Conservation (phyloP, 805 yeast species). For the Lachancea dasiensis region DNA sequence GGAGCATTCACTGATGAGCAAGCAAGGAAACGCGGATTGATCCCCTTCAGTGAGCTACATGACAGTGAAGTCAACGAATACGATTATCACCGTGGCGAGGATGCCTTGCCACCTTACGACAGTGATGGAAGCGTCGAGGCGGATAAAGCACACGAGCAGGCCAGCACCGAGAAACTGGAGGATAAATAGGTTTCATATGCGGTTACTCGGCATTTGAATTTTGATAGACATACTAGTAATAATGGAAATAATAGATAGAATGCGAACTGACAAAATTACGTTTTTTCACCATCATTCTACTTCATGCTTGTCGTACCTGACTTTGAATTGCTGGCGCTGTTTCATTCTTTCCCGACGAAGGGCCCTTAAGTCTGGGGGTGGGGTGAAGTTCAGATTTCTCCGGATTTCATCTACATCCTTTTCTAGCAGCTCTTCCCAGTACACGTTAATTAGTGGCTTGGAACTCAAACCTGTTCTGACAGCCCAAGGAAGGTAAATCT, state of each 20-base stretch:
- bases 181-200: no score
- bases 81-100: no score
- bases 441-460: slow-evolving; percentile 76
- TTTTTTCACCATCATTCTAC: neutral
- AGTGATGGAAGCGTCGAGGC: no score
- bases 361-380: slow-evolving; percentile 73
- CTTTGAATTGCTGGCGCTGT: slow-evolving; percentile 21
- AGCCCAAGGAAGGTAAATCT: slow-evolving; percentile 86
- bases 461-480: slow-evolving; percentile 62
- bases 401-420: slow-evolving; percentile 70
- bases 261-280: neutral
- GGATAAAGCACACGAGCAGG: no score
- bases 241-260: no score
- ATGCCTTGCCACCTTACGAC: no score
- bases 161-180: neutral
- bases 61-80: slow-evolving; percentile 19
- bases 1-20: slow-evolving; percentile 30
- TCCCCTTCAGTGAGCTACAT: slow-evolving; percentile 30
- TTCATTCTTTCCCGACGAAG: slow-evolving; percentile 41
- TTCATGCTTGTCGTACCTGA: slow-evolving; percentile 22
- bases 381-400: slow-evolving; percentile 60
- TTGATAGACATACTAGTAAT: slow-evolving; percentile 2
- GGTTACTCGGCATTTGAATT: no score
- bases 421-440: slow-evolving; percentile 83
- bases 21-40: slow-evolving; percentile 24